Evolutionary conservation across 2,329 filamentous ascomycete species (phyloP).

Genomic region (Penicillium sp.): DNA sequence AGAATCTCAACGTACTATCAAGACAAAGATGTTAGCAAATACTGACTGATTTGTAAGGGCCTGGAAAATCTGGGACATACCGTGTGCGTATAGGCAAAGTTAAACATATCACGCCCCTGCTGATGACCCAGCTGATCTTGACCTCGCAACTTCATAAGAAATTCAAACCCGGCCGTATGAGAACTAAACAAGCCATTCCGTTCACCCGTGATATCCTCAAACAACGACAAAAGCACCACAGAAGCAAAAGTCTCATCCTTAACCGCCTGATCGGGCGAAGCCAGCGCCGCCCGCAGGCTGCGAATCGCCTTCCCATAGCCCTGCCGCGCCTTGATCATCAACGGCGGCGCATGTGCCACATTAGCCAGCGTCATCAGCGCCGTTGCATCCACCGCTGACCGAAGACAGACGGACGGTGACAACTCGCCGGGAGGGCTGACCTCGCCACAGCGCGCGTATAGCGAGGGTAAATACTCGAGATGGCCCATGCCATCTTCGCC

Average conservation of each 20-base stretch:
- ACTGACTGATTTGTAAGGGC: neutral
- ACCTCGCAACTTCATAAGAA: constrained; percentile 44
- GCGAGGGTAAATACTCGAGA: constrained; percentile 44
- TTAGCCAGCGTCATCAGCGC: constrained; percentile 44
- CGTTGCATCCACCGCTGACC: constrained; percentile 44
- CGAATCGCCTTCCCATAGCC: constrained; percentile 43
- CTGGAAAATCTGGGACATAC: constrained; percentile 31
- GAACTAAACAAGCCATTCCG: constrained; percentile 44
- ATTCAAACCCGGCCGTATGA: constrained; percentile 45
- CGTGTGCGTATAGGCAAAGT: constrained; percentile 45
- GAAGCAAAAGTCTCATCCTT: constrained; percentile 48
- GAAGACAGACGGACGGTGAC: constrained; percentile 38
- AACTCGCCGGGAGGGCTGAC: constrained; percentile 18
- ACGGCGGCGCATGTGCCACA: constrained; percentile 33
- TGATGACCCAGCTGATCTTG: constrained; percentile 37
- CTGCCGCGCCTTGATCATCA: constrained; percentile 39
- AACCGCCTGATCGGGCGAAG: constrained; percentile 37
- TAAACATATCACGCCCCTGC: constrained; percentile 45
- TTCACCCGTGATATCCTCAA: constrained; percentile 48
- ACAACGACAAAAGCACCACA: constrained; percentile 45
- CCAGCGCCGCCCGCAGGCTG: constrained; percentile 38
- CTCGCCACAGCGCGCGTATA: constrained; percentile 42
- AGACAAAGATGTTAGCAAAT: neutral
- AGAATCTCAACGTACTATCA: constrained; percentile 44
- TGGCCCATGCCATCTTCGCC: constrained; percentile 38